A percentile compares a stretch with the other conserved stretches of the same genome.
Evolutionary conservation across 495 filamentous ascomycete species (phyloP).

Genomic region (Podospora appendiculata): DNA sequence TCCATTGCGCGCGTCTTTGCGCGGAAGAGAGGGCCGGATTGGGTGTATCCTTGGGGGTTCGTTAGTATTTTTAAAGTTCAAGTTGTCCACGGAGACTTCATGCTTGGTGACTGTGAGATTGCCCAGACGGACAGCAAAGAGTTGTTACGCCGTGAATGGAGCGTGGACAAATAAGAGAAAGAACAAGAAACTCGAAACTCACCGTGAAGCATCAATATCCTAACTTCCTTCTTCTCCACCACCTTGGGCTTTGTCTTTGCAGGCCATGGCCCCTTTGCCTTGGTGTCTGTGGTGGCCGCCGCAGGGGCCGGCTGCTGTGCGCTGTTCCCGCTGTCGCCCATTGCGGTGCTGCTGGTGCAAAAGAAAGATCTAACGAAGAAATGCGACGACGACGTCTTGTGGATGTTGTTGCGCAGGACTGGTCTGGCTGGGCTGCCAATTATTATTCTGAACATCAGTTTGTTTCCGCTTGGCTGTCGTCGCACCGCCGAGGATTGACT

Average conservation of each 20-base stretch:
- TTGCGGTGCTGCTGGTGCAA: not conserved
- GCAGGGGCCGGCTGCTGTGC: not conserved
- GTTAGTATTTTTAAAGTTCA: not conserved
- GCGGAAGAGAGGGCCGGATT: conserved; percentile 80
- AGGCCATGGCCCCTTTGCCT: not conserved
- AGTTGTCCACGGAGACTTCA: too few species aligned
- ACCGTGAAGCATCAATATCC: conserved; percentile 55
- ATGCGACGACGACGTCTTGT: not conserved
- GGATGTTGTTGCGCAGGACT: not conserved
- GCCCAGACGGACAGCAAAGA: too few species aligned
- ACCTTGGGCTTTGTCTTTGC: not conserved
- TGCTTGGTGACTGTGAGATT: too few species aligned
- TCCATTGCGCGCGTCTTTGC: conserved; percentile 82
- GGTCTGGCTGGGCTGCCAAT: not conserved
- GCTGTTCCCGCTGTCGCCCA: conserved; percentile 3
- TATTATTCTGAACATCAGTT: conserved; percentile 1
- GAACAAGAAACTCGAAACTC: not conserved
- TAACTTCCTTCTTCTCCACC: conserved; percentile 31
- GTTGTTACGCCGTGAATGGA: too few species aligned
- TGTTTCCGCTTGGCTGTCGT: not conserved
- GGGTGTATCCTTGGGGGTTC: conserved; percentile 62
- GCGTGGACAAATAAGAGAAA: not conserved
- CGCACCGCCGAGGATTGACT: not conserved
- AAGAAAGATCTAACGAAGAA: not conserved
- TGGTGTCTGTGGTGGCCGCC: conserved; percentile 1